Conservation (phyloP, 495 filamentous ascomycete genomes). For the Penicillium ucsense region DNA sequence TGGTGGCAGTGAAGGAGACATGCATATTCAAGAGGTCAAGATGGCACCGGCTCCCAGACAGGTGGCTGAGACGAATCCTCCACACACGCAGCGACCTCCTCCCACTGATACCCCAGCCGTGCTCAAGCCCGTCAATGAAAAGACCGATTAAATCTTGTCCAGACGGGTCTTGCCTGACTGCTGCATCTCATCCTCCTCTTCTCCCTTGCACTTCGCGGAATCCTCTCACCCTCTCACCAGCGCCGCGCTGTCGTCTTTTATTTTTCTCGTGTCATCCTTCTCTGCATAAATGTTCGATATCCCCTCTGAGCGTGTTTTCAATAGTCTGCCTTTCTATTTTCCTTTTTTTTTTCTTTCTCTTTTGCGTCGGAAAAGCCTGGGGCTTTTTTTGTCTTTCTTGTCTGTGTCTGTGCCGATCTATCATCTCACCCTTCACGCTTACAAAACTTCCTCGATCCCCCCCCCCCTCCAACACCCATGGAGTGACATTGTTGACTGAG, state of each 20-base stretch:
- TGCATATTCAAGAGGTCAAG: conserved; percentile 32
- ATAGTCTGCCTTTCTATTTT: conserved; percentile 1
- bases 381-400: conserved; percentile 10
- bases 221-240: background rate
- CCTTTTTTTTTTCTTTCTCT: conserved; percentile 6
- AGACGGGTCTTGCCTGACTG: background rate
- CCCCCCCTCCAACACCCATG: no score
- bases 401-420: background rate
- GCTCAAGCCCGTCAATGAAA: conserved; percentile 18
- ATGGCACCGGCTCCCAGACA: conserved; percentile 25
- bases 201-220: background rate
- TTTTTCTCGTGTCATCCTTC: background rate
- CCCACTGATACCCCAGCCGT: conserved; percentile 4
- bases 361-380: conserved; percentile 14
- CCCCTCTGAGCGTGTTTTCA: conserved; percentile 19
- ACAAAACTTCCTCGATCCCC: no score
- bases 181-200: background rate
- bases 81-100: conserved; percentile 10
- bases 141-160: conserved; percentile 6
- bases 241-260: conserved; percentile 2
- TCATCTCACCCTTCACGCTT: no score
- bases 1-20: conserved; percentile 25
- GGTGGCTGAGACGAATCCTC: conserved; percentile 21
- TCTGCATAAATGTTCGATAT: conserved; percentile 16
- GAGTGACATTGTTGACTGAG: no score